phyloP scores from a whole-genome alignment of 768 basidiomycete species.

The Suillus subalutaceus region DNA sequence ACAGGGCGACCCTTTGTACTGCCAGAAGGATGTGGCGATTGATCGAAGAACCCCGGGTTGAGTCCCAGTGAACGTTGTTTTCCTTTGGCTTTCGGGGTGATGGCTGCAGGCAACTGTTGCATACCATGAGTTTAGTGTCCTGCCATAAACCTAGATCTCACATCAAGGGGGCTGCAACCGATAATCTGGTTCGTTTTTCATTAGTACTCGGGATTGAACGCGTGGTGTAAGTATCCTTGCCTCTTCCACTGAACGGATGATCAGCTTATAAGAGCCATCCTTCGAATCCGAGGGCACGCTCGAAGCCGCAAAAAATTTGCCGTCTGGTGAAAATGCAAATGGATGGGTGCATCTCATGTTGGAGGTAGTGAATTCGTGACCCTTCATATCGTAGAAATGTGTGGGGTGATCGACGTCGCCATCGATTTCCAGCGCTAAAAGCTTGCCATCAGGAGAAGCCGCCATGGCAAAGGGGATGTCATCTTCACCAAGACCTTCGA shows the following conservation, averaged over 20 bases:
- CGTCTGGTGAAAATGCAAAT: conserved; percentile 4
- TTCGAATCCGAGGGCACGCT: conserved; percentile 3
- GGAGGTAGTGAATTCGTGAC: neutral
- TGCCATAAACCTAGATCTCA: neutral
- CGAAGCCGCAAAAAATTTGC: neutral
- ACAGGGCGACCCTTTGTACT: neutral
- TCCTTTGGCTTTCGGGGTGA: neutral
- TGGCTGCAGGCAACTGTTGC: neutral
- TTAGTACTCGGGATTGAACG: neutral
- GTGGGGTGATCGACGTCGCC: neutral
- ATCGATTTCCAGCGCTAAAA: conserved; percentile 2
- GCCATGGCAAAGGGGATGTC: neutral
- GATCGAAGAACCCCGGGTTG: neutral
- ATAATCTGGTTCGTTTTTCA: neutral
- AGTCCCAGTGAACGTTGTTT: neutral
- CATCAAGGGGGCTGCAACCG: neutral
- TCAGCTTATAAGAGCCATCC: neutral
- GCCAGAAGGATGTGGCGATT: neutral
- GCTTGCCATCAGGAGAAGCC: neutral
- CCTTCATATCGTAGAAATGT: neutral
- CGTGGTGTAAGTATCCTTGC: neutral
- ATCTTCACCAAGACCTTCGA: neutral
- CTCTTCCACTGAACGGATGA: conserved; percentile 2
- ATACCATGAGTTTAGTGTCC: neutral
- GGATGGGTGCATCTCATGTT: conserved; percentile 3